Base-by-base conservation (phyloP, 345 rosid genomes). In the Citrus sp. region DNA sequence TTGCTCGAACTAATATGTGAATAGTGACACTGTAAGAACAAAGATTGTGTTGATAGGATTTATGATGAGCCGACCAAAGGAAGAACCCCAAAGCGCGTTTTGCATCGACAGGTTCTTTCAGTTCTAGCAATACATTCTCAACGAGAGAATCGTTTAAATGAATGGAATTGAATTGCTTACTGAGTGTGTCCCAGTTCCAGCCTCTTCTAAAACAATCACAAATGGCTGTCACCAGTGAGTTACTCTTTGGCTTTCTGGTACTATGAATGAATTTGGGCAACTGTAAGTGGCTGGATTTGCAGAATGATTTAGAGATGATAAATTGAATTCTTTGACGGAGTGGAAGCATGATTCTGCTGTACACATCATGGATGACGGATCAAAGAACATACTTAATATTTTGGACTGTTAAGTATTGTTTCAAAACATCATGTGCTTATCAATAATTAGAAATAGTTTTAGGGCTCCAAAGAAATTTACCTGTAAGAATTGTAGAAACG, bases 31-130 rank as follows among this genome's bases (percentile, higher is more conserved):
- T 85, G 79, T 92, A 93, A 5, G 93, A 80, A 6, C 80, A 79
- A 56, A 85, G 71, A 21, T 75, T 88, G 40, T 90, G 98, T 28
- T 80, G 85, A 79, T 76, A 83, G 21, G 79, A 83, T n/a, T 84
- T 84, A 4, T 74, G 71, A 59, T 81, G 86, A 5, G 94, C 84
- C 2, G 97, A 88, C 97, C 97, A 94, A 74, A 91, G 89, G 84
- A 94, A 93, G 84, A 94, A 94, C 72, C 86, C 85, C 22, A 94
- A 72, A 40, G 94, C 98, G 21, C 75, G 78, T 84, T 89, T 90
- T 7, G 98, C 94, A 63, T 90, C 84, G 42, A 67, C 75, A 0
- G 95, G 98, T 12, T 88, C 86, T 78, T 88, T 89, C 81, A 94
- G 82, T 75, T 88, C 84, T 69, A 94, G 87, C 67, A 94, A 84